Base-by-base conservation (phyloP, 345 rosid species). In the Triadica sebifera region DNA sequence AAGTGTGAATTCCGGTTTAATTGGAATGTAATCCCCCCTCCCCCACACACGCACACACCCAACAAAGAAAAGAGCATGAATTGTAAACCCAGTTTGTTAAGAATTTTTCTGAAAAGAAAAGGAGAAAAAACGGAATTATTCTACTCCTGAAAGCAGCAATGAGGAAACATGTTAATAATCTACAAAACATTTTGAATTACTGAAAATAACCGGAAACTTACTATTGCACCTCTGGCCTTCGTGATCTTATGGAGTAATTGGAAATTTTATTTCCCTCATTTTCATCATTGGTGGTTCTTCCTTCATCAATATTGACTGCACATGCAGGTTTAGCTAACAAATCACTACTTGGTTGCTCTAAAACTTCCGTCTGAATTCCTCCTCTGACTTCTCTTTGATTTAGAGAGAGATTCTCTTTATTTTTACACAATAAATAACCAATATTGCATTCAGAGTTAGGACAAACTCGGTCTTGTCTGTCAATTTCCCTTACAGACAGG, bases 281-380 rank as follows among this genome's bases (percentile, higher is more conserved):
- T 59, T 75, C 83, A 38, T 73, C 73, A 69, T 19, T 56, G 17
- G 69, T 16, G 29, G 46, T 70, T 39, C 43, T 70, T 55, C 71
- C 61, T 12, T 75, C 70, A 64, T 24, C 71, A 47, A 29, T 41
- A 56, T 70, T 69, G 56, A 39, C 41, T 67, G 74, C 75, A 77
- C 56, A 38, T 49, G 56, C 74, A 73, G 79, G 77, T 24, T 52
- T 73, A 50, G 65, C 79, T 24, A 50, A 15, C n/a, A 50, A 15
- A 6, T 75, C 73, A 64, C 49, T 63, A 58, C 64, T 68, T 13
- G 60, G 66, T 47, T 74, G 71, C 41, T 53, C 59, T 25, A 80
- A 53, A 65, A 34, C 76, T 79, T 81, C 80, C 84, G 71, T 53
- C 41, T 65, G 63, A 75, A 49, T 51, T 53, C 57, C 50, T 39